Evolutionary conservation across 1,284 basidiomycete genomes (phyloP), one percentile per base, ranked within the genome.

Genomic region (Ceratobasidium sp.): DNA sequence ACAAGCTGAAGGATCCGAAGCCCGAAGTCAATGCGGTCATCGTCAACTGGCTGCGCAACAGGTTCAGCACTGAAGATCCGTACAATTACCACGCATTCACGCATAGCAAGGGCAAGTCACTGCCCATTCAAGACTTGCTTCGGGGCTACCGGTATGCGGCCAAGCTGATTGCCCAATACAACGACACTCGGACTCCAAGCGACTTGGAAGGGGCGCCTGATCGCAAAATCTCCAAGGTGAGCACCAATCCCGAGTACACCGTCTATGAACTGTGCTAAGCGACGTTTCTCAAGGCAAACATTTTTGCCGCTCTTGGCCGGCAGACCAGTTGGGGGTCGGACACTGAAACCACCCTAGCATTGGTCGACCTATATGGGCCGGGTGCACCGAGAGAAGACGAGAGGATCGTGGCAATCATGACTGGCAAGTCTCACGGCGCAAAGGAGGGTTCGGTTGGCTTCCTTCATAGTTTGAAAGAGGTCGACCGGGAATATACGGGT

Each of bases 351-450:
- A 86, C 84, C 6, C 78, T 88, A 58, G 72, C 74, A 8, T 83
- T 91, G 39, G 79, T 88, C 53, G 77, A 77, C 23, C 78, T 85
- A 70, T 91, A 91, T 76, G 90, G 90, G 1, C 82, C 84, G 39
- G 79, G 83, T 12, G 89, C 89, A 6, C 79, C 78, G 32, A 82
- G 84, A 55, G 82, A 85, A 77, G 85, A 90, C 75, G 75, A 81
- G 46, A 80, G 83, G 26, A 85, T 89, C 23, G 76, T 85, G 16
- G 82, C 81, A 26, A 83, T 88, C 80, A 79, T 87, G 60, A 79
- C 85, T 23, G 77, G 80, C 10, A 85, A 87, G 73, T 81, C 83
- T 64, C 84, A 84, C 75, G 74, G 74, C 6, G 74, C 74, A 28
- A 76, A 75, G 48, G 59, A 71, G 28, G 74, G 74, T 26, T 71